phyloP scores from a whole-genome alignment of 495 filamentous ascomycete genomes.

The Podospora bellae-mahoneyi region DNA sequence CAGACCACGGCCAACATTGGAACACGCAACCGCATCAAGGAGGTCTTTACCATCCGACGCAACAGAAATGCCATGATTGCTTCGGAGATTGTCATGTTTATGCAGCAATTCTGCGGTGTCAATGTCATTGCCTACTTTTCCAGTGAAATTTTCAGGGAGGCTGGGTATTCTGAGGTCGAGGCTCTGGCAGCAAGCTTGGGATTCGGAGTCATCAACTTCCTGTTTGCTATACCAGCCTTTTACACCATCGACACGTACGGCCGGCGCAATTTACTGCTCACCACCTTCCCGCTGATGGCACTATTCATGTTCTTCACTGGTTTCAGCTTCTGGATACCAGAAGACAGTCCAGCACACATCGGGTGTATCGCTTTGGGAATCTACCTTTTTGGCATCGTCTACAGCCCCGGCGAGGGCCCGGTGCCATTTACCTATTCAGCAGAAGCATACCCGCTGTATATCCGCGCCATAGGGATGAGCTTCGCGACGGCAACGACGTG shows the following conservation, averaged over 20 bases:
- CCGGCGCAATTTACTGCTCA: constrained; percentile 72
- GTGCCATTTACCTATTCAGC: constrained; percentile 84
- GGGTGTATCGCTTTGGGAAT: constrained; percentile 65
- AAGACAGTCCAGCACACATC: constrained; percentile 39
- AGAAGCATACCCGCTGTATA: constrained; percentile 73
- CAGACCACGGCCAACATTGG: constrained; percentile 55
- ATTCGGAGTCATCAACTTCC: constrained; percentile 74
- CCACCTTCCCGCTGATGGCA: constrained; percentile 75
- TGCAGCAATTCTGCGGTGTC: constrained; percentile 75
- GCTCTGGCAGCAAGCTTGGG: constrained; percentile 69
- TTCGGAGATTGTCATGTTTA: constrained; percentile 77
- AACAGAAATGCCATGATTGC: constrained; percentile 74
- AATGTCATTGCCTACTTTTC: constrained; percentile 71
- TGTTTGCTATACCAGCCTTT: constrained; percentile 74
- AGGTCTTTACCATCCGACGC: constrained; percentile 69
- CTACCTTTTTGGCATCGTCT: constrained; percentile 71
- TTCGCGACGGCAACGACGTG: constrained; percentile 66
- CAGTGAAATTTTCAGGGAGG: constrained; percentile 59
- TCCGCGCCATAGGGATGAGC: constrained; percentile 68
- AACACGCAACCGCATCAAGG: constrained; percentile 56
- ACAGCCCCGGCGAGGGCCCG: constrained; percentile 76
- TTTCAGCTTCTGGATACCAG: constrained; percentile 73
- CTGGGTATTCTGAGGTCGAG: constrained; percentile 51
- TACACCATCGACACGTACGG: constrained; percentile 83
- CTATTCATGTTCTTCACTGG: constrained; percentile 73